Conservation (phyloP, 2,329 filamentous ascomycete species). For the Botrytis aclada region DNA sequence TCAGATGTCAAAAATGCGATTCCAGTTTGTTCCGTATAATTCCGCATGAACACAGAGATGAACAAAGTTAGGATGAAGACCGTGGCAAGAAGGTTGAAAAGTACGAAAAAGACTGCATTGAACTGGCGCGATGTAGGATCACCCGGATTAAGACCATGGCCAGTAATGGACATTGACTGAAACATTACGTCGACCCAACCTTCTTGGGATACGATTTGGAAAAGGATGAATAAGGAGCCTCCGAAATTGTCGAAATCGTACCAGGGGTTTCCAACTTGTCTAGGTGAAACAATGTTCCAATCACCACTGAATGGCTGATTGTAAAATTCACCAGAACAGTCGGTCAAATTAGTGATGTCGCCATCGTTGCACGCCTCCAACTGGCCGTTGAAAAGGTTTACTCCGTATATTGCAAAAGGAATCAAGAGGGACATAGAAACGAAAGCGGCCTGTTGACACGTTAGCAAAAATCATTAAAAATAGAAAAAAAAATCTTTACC, state of each 20-base stretch:
- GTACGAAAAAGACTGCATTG: conserved; percentile 93
- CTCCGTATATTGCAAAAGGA: conserved; percentile 91
- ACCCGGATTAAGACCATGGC: conserved; percentile 68
- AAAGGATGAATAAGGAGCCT: conserved; percentile 91
- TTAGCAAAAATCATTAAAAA: conserved; percentile 21
- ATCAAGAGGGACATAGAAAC: conserved; percentile 93
- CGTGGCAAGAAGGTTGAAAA: conserved; percentile 93
- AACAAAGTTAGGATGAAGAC: conserved; percentile 97
- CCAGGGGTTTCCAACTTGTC: conserved; percentile 75
- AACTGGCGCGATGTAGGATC: conserved; percentile 64
- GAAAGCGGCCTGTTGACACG: conserved; percentile 59
- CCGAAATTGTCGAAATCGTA: conserved; percentile 95
- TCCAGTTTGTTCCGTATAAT: conserved; percentile 97
- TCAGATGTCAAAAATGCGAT: conserved; percentile 95
- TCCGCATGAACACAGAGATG: conserved; percentile 99
- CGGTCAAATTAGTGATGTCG: conserved; percentile 56
- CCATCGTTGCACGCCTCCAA: conserved; percentile 79
- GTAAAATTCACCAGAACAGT: conserved; percentile 82
- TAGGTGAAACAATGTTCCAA: conserved; percentile 81
- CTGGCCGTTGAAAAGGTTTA: conserved; percentile 87
- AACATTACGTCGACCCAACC: conserved; percentile 96
- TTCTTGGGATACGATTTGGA: conserved; percentile 98
- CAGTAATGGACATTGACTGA: conserved; percentile 77
- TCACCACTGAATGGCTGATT: conserved; percentile 67
- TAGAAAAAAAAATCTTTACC: no score